Evolutionary conservation across 768 basidiomycete species (phyloP).

Genomic region (Hypholoma fasciculare): DNA sequence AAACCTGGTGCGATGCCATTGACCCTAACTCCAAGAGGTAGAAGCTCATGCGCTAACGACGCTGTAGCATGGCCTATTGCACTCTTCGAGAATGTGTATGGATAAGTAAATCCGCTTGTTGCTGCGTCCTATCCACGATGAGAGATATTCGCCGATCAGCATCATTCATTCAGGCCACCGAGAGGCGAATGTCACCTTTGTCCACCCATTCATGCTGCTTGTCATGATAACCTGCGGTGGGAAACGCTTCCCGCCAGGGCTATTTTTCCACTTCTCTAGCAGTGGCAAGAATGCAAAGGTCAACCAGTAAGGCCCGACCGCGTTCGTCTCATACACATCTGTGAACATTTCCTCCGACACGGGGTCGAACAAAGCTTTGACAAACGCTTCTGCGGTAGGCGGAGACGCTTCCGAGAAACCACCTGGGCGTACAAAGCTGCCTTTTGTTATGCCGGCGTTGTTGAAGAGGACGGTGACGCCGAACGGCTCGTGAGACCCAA

Average conservation of each 20-base stretch:
- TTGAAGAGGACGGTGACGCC: conserved; percentile 7
- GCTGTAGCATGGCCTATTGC: conserved; percentile 3
- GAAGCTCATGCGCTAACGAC: conserved; percentile 2
- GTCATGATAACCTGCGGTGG: conserved; percentile 6
- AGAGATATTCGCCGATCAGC: too few relatives aligned
- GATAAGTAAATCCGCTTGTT: conserved; percentile 5
- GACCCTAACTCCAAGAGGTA: conserved; percentile 5
- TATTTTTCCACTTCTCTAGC: conserved; percentile 6
- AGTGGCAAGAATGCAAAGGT: conserved; percentile 4
- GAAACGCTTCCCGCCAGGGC: not conserved
- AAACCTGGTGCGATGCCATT: conserved; percentile 8
- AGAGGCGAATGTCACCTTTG: not conserved
- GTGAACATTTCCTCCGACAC: conserved; percentile 2
- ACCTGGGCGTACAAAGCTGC: not conserved
- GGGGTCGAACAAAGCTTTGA: conserved; percentile 7
- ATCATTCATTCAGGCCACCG: too few relatives aligned
- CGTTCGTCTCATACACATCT: conserved; percentile 2
- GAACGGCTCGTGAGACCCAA: not conserved
- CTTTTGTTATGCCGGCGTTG: conserved; percentile 5
- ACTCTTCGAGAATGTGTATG: conserved; percentile 5
- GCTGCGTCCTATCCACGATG: conserved; percentile 1
- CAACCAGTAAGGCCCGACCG: conserved; percentile 7
- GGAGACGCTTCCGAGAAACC: not conserved
- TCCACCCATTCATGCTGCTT: conserved; percentile 10
- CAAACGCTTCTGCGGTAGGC: conserved; percentile 3